These are phyloP conservation scores for Darksidea phi DNA, from an alignment of 495 filamentous ascomycete species.

Conservation along the genomic window DNA sequence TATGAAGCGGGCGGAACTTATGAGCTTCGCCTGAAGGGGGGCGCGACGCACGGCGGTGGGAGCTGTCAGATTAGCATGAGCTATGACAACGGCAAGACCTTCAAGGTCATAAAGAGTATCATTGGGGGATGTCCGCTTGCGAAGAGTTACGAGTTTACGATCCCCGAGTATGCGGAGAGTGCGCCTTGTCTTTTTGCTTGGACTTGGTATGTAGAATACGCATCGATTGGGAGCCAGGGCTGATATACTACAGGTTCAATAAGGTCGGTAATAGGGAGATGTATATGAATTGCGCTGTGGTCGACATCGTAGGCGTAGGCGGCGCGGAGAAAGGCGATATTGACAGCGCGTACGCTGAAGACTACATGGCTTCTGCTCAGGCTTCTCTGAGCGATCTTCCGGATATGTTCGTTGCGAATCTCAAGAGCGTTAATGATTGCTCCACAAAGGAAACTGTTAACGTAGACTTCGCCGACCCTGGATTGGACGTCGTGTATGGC, in stretches of 20 bases:
- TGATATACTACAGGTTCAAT: conserved; percentile 53
- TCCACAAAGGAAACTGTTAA: conserved; percentile 56
- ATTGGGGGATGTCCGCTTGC: conserved; percentile 60
- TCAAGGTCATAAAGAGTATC: conserved; percentile 65
- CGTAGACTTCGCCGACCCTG: conserved; percentile 70
- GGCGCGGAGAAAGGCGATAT: conserved; percentile 4
- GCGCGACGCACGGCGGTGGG: conserved; percentile 62
- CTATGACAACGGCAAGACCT: conserved; percentile 61
- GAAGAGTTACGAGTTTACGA: conserved; percentile 57
- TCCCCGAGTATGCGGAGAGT: conserved; percentile 60
- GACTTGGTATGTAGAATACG: conserved; percentile 47
- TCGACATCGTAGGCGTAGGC: conserved; percentile 28
- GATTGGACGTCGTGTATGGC: conserved; percentile 54
- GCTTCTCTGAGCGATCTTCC: conserved; percentile 48
- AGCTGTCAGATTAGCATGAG: conserved; percentile 64
- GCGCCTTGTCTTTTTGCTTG: conserved; percentile 64
- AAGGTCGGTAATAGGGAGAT: conserved; percentile 65
- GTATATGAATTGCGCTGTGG: conserved; percentile 36
- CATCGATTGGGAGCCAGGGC: neutral
- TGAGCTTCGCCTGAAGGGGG: conserved; percentile 58
- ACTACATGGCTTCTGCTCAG: conserved; percentile 1
- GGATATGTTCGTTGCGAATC: conserved; percentile 59
- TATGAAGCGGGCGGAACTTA: conserved; percentile 58
- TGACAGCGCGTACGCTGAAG: neutral
- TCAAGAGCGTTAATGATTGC: conserved; percentile 50